Evolutionary conservation across 2,329 filamentous ascomycete genomes (phyloP), one percentile per base, ranked within the genome.

Genomic region (Scedosporium aurantiacum): DNA sequence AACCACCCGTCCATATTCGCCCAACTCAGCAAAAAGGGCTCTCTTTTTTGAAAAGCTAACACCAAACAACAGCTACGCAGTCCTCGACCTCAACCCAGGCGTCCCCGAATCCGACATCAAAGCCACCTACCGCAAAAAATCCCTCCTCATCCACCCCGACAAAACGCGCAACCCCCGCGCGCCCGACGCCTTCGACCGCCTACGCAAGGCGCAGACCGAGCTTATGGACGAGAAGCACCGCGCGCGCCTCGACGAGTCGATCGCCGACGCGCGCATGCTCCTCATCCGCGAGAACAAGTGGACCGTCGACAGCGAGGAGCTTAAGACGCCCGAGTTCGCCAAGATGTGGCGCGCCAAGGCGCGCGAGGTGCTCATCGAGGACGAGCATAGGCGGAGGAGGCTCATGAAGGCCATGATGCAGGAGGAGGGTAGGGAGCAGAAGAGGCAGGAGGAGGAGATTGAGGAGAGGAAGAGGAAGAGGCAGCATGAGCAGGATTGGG

Each of bases 71-170:
- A 60, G 58, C 8, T 99, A 99, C 74, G 90, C 93, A 58, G 91
- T 99, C 57, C 87, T 99, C 55, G 94, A 95, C 73, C 88, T 99
- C 55, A 91, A 96, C 73, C 94, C 94, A 3, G 94, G 94, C 71
- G 91, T 97, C 21, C 86, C 94, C 61, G 93, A 97, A 68, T 92
- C 90, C 63, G 94, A 97, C 76, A 97, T 99, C 80, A 97, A 97
- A 76, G 79, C 87, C 67, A 84, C 84, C 67, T 99, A 97, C 78
- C 92, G 94, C 79, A 92, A 91, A 69, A 97, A 97, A 75, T 99
- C 94, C n/a, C 87, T 99, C 62, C 86, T 99, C 57, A 97, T 99
- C 78, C 94, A 99, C 78, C 94, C 94, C 5, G 94, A 99, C 79
- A 99, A 99, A 75, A 97, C 94, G 62, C 86, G 86, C 70, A 97